Evolutionary conservation across 805 yeast genomes (phyloP).

Genomic region (Pichia thaimueangensis): DNA sequence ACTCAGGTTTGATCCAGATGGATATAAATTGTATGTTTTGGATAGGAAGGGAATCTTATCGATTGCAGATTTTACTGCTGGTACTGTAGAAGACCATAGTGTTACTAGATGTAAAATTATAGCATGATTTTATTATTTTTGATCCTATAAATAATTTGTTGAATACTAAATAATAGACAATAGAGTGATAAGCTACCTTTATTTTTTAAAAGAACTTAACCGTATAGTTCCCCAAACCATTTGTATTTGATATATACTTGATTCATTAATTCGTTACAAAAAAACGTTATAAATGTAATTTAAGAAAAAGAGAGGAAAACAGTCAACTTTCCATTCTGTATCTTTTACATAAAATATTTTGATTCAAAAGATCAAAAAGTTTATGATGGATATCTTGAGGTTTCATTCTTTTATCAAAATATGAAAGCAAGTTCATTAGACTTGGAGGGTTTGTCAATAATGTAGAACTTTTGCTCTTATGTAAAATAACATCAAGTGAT

Average conservation of each 20-base stretch:
- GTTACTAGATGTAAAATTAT: conserved; percentile 62
- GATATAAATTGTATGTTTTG: conserved; percentile 66
- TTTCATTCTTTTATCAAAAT: not conserved
- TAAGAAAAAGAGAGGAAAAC: too few species aligned
- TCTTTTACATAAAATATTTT: conserved; percentile 7
- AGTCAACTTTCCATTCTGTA: conserved; percentile 5
- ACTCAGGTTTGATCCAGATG: conserved; percentile 68
- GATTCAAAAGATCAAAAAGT: conserved; percentile 28
- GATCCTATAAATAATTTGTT: too few species aligned
- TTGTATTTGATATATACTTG: too few species aligned
- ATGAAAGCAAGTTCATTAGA: not conserved
- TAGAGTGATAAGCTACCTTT: too few species aligned
- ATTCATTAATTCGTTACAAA: too few species aligned
- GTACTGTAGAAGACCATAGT: conserved; percentile 62
- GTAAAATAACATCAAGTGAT: conserved; percentile 19
- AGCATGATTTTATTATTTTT: conserved; percentile 24
- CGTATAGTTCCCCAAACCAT: too few species aligned
- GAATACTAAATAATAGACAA: too few species aligned
- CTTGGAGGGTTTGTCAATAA: conserved; percentile 2
- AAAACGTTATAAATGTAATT: too few species aligned
- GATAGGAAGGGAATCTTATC: conserved; percentile 79
- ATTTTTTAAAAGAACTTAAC: too few species aligned
- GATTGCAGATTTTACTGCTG: conserved; percentile 84
- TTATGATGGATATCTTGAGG: conserved; percentile 23
- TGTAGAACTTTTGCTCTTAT: conserved; percentile 9